Base-by-base conservation (phyloP, 768 basidiomycete species). In the Trametes villosa region DNA sequence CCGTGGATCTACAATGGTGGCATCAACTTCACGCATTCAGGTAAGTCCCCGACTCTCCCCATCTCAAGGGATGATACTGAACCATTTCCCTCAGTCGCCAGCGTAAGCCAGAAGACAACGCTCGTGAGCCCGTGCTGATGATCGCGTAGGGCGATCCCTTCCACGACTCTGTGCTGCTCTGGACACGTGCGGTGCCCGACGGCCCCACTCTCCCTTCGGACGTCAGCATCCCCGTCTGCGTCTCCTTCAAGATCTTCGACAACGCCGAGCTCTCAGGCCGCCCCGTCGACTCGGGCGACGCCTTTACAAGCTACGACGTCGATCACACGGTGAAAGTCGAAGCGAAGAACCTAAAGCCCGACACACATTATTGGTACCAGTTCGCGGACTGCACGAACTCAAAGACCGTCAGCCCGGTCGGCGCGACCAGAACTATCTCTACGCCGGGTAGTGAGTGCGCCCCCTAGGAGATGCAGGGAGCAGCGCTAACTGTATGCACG, bases 271-370 rank as follows among this genome's bases (percentile, higher is more conserved):
- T 81, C 33, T 65, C 74, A 12, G 77, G 77, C 2, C 64, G 66
- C 17, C 67, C 75, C 0, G 65, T 80, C 36, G 74, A 80, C 59
- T 74, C 77, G 9, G 83, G 80, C 13, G 73, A 83, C 59, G 83
- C 80, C 0, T 84, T 83, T 69, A 84, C 84, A 0, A 78, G 66
- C 54, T 80, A 81, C 53, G 85, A 87, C 56, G 81, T 86, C 38
- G 84, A 85, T 66, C 85, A 77, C 69, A 85, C 85, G 0, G 76
- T 84, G 63, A 86, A 86, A 68, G 80, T 86, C 18, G 85, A 86
- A 63, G 83, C 84, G 2, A 77, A 72, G 0, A 76, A 76, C 3
- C 68, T 87, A 50, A 64, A 75, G 41, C 75, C 85, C 0, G 84
- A 84, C 63, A 82, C 80, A 0, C 75, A 77, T 53, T 87, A 85